Base-by-base conservation (phyloP, 2,329 filamentous ascomycete species). In the Myriosclerotinia scirpicola region DNA sequence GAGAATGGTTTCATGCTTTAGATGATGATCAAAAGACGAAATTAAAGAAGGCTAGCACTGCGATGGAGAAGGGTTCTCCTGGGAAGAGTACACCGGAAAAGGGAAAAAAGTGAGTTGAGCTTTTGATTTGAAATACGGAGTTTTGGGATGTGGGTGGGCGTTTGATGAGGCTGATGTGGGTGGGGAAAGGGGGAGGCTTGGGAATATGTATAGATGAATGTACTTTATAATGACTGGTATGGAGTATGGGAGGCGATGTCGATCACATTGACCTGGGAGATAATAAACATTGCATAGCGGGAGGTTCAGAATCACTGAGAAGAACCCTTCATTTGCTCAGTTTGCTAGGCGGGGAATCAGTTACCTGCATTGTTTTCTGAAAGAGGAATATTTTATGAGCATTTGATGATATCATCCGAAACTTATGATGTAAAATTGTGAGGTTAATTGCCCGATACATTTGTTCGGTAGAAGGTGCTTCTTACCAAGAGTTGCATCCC, bases 1-100 rank as follows among this genome's bases (percentile, higher is more conserved):
- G 79, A 69, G 85, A 83, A 81, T 77, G 76, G 76, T 77, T 73
- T 68, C 54, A 59, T n/a, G 61, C 30, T 14, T 75, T 87, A 61
- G 84, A 85, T 38, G 55, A 53, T 17, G 48, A 34, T 20, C 46
- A 59, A 20, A 66, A 53, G 48, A 60, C 20, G 5, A 60, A 61
- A 11, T 12, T 66, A 9, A 46, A 61, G 7, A 61, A n/a, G 36
- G 55, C 53, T 38, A 54, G 42, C 22, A 44, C 55, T 7, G 38
- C 38, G 5, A 61, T 61, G n/a, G 48, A 46, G 30, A 54, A 50
- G 36, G 44, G 26, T 36, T 12, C 55, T 42, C 36, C 56, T 11
- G 48, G 26, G 6, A 66, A 66, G 20, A 42, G 38, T 30, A 34
- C 44, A 8, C 50, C 55, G 20, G 55, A 61, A 60, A 66, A 66